A percentile compares a stretch with the other conserved stretches of the same genome.
phyloP scores from a whole-genome alignment of 768 basidiomycete genomes.

The Trametes gibbosa region DNA sequence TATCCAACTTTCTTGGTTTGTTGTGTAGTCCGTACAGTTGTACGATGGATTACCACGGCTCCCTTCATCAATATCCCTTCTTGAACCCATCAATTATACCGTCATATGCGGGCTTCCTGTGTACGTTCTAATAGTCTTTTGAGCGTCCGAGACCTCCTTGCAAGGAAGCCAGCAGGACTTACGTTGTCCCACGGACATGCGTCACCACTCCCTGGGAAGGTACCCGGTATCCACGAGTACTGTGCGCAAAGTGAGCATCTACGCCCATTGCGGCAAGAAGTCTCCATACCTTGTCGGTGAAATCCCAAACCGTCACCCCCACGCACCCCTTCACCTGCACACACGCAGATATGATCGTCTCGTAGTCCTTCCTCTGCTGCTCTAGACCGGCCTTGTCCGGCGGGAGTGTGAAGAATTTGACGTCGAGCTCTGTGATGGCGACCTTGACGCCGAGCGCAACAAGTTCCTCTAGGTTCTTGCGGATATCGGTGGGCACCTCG shows the following conservation, averaged over 20 bases:
- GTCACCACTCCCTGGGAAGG: conserved; percentile 32
- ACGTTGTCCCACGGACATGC: conserved; percentile 30
- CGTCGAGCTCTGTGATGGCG: conserved; percentile 69
- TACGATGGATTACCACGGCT: too few relatives aligned
- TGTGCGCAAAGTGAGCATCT: not conserved
- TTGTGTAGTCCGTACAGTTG: too few relatives aligned
- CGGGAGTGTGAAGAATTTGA: conserved; percentile 49
- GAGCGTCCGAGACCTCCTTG: not conserved
- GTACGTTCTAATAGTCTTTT: not conserved
- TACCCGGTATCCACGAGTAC: conserved; percentile 35
- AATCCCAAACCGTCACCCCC: conserved; percentile 41
- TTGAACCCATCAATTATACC: conserved; percentile 4
- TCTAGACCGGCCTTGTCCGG: conserved; percentile 39
- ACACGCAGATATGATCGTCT: conserved; percentile 52
- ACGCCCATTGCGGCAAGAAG: too few relatives aligned
- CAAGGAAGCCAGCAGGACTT: not conserved
- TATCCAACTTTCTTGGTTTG: too few relatives aligned
- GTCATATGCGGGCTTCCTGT: conserved; percentile 4
- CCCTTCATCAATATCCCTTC: not conserved
- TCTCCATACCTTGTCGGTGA: conserved; percentile 33
- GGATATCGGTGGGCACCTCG: conserved; percentile 43
- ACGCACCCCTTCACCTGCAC: conserved; percentile 35
- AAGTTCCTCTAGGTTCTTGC: conserved; percentile 48
- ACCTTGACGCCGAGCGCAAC: conserved; percentile 61
- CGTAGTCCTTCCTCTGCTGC: conserved; percentile 57